Evolutionary conservation across 306 rosid genomes (phyloP), one percentile per base, ranked within the genome.

Genomic region (Rosa multiflora): DNA sequence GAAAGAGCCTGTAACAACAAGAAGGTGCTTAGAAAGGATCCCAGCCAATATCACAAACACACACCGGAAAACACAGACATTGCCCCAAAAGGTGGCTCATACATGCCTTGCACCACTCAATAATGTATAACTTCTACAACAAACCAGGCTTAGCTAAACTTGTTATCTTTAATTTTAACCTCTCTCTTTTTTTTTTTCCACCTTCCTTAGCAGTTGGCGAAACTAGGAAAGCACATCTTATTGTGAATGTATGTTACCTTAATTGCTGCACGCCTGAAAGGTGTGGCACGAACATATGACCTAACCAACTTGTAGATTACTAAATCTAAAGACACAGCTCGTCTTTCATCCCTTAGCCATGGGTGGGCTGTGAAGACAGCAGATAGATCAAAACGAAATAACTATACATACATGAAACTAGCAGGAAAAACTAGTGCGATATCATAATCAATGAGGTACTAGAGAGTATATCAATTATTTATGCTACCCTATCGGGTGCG

Each of bases 291-390:
- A 70, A 92, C 81, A 76, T 91, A 95, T 52, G 91, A 79, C 82
- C 91, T 95, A 71, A 95, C 94, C 79, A 88, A 79, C 88, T 91
- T 92, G 94, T 86, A 95, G 82, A 95, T 88, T 71, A 85, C 80
- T 64, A 91, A 87, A 86, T 95, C 99, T 66, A 95, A 88, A 73
- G 99, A 98, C 78, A 95, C 82, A 20, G 72, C 83, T 77, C 37
- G 80, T 12, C 76, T 77, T 77, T 89, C 95, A 79, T 95, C 89
- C 72, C 92, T 88, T 86, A 95, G 84, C 99, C 99, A 95, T 39
- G 97, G 96, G 84, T 95, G 99, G 78, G 91, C 99, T 95, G 92
- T 79, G 88, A 76, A 85, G 47, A 85, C n/a, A 75, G 15, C 77
- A 85, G 70, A 73, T 48, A 72, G 6, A 47, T 42, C 3, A 23